phyloP scores from a whole-genome alignment of 495 filamentous ascomycete species.

The Zalerion maritima region DNA sequence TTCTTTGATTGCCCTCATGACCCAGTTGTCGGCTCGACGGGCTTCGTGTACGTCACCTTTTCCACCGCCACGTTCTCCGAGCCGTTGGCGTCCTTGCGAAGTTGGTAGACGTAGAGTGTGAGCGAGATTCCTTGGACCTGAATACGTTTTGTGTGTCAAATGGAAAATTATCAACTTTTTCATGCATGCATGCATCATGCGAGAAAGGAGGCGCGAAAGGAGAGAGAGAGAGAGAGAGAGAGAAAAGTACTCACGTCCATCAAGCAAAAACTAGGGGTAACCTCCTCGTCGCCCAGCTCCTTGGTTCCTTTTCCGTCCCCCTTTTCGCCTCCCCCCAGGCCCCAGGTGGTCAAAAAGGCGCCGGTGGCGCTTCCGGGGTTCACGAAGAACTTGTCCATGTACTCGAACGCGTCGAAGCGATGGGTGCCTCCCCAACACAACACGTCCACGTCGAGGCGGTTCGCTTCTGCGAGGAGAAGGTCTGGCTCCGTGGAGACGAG shows the following conservation, averaged over 20 bases:
- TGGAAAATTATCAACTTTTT: background rate
- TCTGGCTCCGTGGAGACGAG: slow-evolving; percentile 90
- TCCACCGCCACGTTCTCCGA: slow-evolving; percentile 88
- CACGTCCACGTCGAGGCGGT: slow-evolving; percentile 93
- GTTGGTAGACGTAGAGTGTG: slow-evolving; percentile 93
- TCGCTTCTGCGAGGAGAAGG: slow-evolving; percentile 77
- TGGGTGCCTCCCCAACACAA: slow-evolving; percentile 96
- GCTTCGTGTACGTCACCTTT: slow-evolving; percentile 95
- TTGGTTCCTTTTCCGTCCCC: slow-evolving; percentile 49
- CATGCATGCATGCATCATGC: background rate
- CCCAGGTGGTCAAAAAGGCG: slow-evolving; percentile 49
- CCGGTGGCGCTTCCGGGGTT: slow-evolving; percentile 94
- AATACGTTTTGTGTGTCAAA: slow-evolving; percentile 5
- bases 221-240: background rate
- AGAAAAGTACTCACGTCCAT: slow-evolving; percentile 73
- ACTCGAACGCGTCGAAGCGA: slow-evolving; percentile 93
- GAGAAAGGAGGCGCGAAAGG: background rate
- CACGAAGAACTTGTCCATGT: slow-evolving; percentile 97
- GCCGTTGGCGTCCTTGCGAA: slow-evolving; percentile 78
- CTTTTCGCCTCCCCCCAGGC: slow-evolving; percentile 6
- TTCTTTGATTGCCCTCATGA: slow-evolving; percentile 22
- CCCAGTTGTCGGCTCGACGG: slow-evolving; percentile 35
- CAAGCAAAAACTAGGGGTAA: slow-evolving; percentile 88
- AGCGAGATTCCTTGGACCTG: slow-evolving; percentile 96
- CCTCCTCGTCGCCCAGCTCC: slow-evolving; percentile 77